phyloP scores from a whole-genome alignment of 331 rosid genomes.

The Rhamnella rubrinervis region DNA sequence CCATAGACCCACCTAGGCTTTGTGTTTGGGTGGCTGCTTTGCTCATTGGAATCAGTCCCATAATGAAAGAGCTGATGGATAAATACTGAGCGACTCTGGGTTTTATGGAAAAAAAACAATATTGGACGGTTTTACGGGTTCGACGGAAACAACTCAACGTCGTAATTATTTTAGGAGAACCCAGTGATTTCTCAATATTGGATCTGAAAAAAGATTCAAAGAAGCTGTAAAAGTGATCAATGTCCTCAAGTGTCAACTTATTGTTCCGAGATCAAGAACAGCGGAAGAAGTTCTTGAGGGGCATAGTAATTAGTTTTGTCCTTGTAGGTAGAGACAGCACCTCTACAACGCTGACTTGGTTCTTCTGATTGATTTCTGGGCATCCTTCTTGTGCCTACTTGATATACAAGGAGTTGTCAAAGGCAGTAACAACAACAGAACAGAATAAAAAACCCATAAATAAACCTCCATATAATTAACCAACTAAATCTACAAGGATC shows the following conservation, averaged over 20 bases:
- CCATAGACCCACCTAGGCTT: no score
- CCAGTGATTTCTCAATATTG: conserved; percentile 25
- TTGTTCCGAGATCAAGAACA: conserved; percentile 6
- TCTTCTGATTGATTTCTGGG: conserved; percentile 33
- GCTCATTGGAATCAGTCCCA: no score
- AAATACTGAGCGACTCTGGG: no score
- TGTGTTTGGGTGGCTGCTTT: no score
- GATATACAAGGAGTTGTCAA: conserved; percentile 6
- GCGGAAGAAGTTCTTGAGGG: conserved; percentile 25
- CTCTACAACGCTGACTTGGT: conserved; percentile 32
- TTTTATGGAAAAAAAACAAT: no score
- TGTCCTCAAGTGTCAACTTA: conserved; percentile 1
- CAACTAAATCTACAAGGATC: no score
- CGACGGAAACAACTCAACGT: no score
- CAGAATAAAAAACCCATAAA: no score
- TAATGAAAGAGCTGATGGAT: no score
- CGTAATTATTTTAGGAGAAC: no score
- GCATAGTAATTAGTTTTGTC: conserved; percentile 30
- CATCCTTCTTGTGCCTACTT: conserved; percentile 5
- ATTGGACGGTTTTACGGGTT: no score
- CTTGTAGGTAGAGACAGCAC: conserved; percentile 31
- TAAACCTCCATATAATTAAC: no score
- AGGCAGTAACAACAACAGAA: background rate
- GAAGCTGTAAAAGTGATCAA: conserved; percentile 12
- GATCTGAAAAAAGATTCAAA: conserved; percentile 23